Conservation (phyloP, 108 stramenopile species). For the Nitzschia sp. region DNA sequence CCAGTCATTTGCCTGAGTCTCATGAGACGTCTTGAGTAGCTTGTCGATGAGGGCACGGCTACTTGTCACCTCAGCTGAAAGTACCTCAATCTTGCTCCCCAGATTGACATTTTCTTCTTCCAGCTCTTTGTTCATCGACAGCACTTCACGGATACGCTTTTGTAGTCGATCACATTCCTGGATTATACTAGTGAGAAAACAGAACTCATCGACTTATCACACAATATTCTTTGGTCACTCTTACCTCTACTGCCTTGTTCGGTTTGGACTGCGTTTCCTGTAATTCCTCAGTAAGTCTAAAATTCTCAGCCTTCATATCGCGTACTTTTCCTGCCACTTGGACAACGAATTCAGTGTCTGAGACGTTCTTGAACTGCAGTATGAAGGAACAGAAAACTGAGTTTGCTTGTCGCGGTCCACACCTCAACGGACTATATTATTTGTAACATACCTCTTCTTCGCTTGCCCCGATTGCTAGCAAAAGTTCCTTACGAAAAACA, state of each 20-base stretch:
- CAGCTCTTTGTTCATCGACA: constrained; percentile 13
- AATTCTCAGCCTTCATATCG: constrained; percentile 23
- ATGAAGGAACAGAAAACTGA: too few species aligned
- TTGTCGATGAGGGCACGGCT: constrained; percentile 39
- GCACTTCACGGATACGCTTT: constrained; percentile 9
- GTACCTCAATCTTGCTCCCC: constrained; percentile 24
- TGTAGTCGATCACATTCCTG: constrained; percentile 27
- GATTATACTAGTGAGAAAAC: too few species aligned
- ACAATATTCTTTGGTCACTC: too few species aligned
- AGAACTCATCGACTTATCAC: too few species aligned
- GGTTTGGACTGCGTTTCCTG: constrained; percentile 6
- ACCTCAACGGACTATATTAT: too few species aligned
- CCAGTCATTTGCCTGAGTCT: constrained; percentile 36
- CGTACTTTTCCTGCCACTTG: constrained; percentile 18
- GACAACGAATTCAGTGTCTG: constrained; percentile 20
- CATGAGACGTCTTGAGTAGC: constrained; percentile 28
- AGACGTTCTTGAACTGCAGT: constrained; percentile 1
- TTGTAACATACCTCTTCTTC: constrained; percentile 22
- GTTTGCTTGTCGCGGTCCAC: too few species aligned
- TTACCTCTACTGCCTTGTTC: neutral
- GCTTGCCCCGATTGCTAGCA: constrained; percentile 22
- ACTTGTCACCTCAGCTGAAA: constrained; percentile 30
- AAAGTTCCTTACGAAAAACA: constrained; percentile 17
- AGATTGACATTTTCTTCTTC: constrained; percentile 30
- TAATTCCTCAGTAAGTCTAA: constrained; percentile 1